Evolutionary conservation across 1,139 yeast species (phyloP).

Genomic region (Fermentozyma sake): DNA sequence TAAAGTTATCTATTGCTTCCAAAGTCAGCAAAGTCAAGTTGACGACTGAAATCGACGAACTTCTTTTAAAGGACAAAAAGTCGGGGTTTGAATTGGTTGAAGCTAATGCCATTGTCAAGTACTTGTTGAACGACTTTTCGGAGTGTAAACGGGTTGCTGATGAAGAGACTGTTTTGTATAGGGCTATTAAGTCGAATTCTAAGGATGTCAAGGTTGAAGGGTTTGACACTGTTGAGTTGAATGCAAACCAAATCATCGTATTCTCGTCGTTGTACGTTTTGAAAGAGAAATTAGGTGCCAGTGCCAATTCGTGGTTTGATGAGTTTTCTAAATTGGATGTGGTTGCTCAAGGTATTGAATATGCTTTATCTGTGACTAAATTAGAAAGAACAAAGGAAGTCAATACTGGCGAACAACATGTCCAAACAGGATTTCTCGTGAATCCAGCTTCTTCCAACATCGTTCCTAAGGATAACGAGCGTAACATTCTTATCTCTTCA

Average conservation of each 20-base stretch:
- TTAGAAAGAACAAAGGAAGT: slow-evolving; percentile 43
- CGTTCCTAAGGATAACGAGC: slow-evolving; percentile 61
- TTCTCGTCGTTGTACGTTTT: slow-evolving; percentile 38
- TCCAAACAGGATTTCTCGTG: slow-evolving; percentile 39
- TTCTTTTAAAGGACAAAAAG: slow-evolving; percentile 31
- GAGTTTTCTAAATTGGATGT: slow-evolving; percentile 32
- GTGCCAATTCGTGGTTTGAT: slow-evolving; percentile 39
- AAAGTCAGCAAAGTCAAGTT: slow-evolving; percentile 30
- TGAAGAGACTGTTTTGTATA: slow-evolving; percentile 27
- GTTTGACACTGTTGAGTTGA: slow-evolving; percentile 14
- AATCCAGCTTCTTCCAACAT: slow-evolving; percentile 30
- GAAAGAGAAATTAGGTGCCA: background rate
- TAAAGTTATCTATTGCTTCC: slow-evolving; percentile 58
- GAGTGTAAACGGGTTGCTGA: slow-evolving; percentile 16
- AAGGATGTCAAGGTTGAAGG: slow-evolving; percentile 6
- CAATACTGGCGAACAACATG: slow-evolving; percentile 55
- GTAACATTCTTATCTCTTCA: slow-evolving; percentile 85
- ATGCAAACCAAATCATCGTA: slow-evolving; percentile 42
- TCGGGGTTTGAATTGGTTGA: slow-evolving; percentile 56
- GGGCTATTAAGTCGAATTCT: slow-evolving; percentile 7
- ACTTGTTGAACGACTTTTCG: slow-evolving; percentile 47
- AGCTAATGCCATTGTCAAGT: slow-evolving; percentile 80
- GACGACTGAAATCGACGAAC: slow-evolving; percentile 29
- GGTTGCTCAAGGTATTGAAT: slow-evolving; percentile 35
- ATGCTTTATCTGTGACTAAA: slow-evolving; percentile 34